Evolutionary conservation across 2,329 filamentous ascomycete species (phyloP), one percentile per base, ranked within the genome.

Genomic region (Bipolaris bicolor): DNA sequence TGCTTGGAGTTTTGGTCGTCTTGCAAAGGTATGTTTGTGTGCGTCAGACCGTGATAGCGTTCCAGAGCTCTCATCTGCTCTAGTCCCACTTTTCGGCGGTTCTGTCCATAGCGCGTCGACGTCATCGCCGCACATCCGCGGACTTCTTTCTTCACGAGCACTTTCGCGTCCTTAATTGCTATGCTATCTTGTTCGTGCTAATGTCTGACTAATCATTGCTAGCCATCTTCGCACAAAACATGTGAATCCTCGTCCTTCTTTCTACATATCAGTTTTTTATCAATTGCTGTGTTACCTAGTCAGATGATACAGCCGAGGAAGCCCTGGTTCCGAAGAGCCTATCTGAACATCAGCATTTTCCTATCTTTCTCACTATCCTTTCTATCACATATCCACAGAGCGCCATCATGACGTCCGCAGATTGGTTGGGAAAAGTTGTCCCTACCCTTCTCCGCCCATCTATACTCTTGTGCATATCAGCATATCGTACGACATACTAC

Each of bases 361-460:
- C 43, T 7, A 16, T 16, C 26, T 33, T n/a, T 13, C 10, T 16
- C 2, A 45, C 2, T 33, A 33, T 39, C 37, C 4, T 13, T 16
- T 20, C 16, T 33, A 5, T 20, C 7, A 7, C 18, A 7, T 2
- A 7, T 20, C 43, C 16, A 20, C 26, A 18, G 5, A 4, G 13
- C 34, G 4, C 40, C n/a, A 53, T 34, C 48, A 64, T 64, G 61
- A 62, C 59, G 31, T 20, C 54, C 3, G 52, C 52, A 24, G 41
- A 57, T 58, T 67, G 59, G 61, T 44, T 69, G 47, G 60, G 59
- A 15, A 58, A 69, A 11, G 56, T 57, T 9, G 52, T 72, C 5
- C 71, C 69, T 0, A 61, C 60, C 31, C 63, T 75, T 15, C 49
- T 76, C 15, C 66, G 71, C 5, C 75, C 75, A 7, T 53, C 52